Evolutionary conservation across 2,329 filamentous ascomycete species (phyloP).

Genomic region (Botrytis medusae): DNA sequence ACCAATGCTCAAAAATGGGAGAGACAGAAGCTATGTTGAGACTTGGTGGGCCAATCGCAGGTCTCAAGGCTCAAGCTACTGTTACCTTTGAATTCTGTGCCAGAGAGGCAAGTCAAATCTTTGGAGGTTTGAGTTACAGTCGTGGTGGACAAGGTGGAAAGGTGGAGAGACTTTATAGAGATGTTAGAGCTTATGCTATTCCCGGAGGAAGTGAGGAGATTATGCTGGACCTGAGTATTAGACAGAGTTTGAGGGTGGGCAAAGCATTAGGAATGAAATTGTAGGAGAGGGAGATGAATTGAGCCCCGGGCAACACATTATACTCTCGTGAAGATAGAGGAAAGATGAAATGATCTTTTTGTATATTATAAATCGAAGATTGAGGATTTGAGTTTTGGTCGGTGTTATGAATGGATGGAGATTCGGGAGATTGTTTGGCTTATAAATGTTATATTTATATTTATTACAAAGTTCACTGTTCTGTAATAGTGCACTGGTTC

Average conservation of each 20-base stretch:
- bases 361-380: neutral
- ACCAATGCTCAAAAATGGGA: conserved; percentile 88
- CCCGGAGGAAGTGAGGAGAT: conserved; percentile 97
- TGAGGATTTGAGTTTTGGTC: neutral
- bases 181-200: conserved; percentile 94
- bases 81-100: conserved; percentile 98
- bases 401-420: neutral
- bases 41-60: conserved; percentile 89
- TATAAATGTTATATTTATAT: neutral
- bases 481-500: neutral
- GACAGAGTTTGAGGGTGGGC: conserved; percentile 84
- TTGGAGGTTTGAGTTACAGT: conserved; percentile 89
- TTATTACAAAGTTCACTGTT: neutral
- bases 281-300: conserved; percentile 43
- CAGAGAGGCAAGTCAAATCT: conserved; percentile 94
- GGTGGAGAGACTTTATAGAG: conserved; percentile 90
- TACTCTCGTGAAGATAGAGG: neutral
- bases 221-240: conserved; percentile 94
- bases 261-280: conserved; percentile 95
- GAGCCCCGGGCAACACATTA: neutral
- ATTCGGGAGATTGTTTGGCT: neutral
- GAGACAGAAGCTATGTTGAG: conserved; percentile 95
- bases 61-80: conserved; percentile 90
- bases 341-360: neutral
- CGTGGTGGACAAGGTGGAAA: conserved; percentile 93